Conservation (phyloP, 192 early-diverging fungal genomes). For the Diversispora eburnea region DNA sequence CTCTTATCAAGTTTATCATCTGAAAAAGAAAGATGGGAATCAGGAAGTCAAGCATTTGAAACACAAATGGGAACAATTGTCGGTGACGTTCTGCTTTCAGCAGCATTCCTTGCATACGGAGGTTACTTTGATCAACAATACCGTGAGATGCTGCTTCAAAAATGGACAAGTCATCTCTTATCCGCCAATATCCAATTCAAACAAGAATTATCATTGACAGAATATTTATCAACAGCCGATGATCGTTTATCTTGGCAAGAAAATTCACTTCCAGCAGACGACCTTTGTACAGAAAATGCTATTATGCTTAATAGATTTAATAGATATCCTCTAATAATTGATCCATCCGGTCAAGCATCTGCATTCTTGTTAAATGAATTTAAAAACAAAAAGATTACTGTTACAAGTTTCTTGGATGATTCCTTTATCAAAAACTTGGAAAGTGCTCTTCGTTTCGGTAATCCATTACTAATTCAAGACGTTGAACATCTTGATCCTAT, state of each 20-base stretch:
- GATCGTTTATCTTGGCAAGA: slow-evolving; percentile 89
- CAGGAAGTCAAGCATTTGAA: slow-evolving; percentile 85
- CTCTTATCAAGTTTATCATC: slow-evolving; percentile 86
- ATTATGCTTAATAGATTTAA: slow-evolving; percentile 94
- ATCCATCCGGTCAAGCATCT: slow-evolving; percentile 93
- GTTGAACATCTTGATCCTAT: slow-evolving; percentile 97
- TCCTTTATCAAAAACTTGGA: slow-evolving; percentile 97
- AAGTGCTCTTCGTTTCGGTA: slow-evolving; percentile 97
- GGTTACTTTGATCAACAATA: slow-evolving; percentile 98
- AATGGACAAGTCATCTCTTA: slow-evolving; percentile 74
- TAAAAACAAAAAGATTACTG: slow-evolving; percentile 81
- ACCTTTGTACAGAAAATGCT: slow-evolving; percentile 96
- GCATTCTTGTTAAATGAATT: slow-evolving; percentile 83
- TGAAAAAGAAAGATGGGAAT: slow-evolving; percentile 92
- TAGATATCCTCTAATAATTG: slow-evolving; percentile 96
- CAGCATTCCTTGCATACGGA: slow-evolving; percentile 95
- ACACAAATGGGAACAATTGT: slow-evolving; percentile 97
- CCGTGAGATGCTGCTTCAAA: slow-evolving; percentile 71
- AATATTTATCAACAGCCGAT: slow-evolving; percentile 89
- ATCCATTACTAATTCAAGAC: slow-evolving; percentile 94
- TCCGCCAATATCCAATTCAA: slow-evolving; percentile 72
- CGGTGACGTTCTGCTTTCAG: slow-evolving; percentile 89
- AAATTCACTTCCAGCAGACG: slow-evolving; percentile 80
- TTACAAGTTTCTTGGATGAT: slow-evolving; percentile 97
- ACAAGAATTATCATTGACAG: slow-evolving; percentile 75